A percentile compares a stretch with the other conserved stretches of the same genome.
phyloP scores from a whole-genome alignment of 768 basidiomycete species.

The Austroboletus eburneus region DNA sequence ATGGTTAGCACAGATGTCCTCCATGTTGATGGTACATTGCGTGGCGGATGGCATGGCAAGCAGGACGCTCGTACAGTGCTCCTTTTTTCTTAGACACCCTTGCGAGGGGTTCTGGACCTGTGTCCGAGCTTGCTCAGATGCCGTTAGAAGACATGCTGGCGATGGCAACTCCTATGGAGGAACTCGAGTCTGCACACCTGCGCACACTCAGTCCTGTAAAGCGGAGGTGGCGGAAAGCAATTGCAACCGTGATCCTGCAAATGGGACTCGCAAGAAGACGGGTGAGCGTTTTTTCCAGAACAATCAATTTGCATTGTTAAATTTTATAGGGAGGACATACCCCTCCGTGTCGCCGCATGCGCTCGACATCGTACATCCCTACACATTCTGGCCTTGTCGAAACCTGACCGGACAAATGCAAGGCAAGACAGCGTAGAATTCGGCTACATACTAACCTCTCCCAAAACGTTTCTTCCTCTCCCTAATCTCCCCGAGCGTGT shows the following conservation, averaged over 20 bases:
- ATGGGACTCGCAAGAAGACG: slow-evolving; percentile 31
- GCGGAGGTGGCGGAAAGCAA: slow-evolving; percentile 44
- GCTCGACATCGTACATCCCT: no score
- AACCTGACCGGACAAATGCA: no score
- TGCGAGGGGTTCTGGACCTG: background rate
- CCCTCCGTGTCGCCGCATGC: no score
- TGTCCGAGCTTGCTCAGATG: slow-evolving; percentile 8
- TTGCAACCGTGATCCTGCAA: slow-evolving; percentile 35
- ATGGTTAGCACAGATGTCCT: slow-evolving; percentile 19
- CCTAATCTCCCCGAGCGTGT: no score
- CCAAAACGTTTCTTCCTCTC: no score
- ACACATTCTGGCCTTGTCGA: background rate
- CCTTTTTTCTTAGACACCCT: slow-evolving; percentile 47
- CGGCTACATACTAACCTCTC: no score
- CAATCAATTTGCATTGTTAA: no score
- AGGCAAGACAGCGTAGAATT: no score
- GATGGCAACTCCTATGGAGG: slow-evolving; percentile 37
- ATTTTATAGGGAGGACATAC: no score
- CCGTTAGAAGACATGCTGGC: slow-evolving; percentile 38
- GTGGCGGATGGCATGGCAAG: slow-evolving; percentile 49
- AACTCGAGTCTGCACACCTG: slow-evolving; percentile 31
- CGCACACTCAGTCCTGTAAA: slow-evolving; percentile 31
- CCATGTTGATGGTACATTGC: slow-evolving; percentile 46
- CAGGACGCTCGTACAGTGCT: slow-evolving; percentile 37
- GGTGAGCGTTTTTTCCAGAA: slow-evolving; percentile 29